phyloP scores from a whole-genome alignment of 768 basidiomycete genomes.

The Mrakia hoshinonis region DNA sequence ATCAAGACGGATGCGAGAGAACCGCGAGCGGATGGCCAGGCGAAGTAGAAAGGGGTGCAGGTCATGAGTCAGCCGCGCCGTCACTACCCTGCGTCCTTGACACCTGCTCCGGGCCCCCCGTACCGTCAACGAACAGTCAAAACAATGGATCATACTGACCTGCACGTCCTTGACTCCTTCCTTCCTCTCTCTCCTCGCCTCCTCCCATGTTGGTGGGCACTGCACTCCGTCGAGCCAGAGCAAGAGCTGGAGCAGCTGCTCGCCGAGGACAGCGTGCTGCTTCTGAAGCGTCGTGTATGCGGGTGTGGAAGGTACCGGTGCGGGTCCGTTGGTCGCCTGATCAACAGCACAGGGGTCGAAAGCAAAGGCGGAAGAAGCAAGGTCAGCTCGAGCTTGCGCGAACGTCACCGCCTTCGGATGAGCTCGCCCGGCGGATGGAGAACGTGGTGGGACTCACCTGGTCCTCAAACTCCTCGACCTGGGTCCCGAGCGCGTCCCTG shows the following conservation, averaged over 20 bases:
- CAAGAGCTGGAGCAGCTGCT: conserved; percentile 76
- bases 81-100: background rate
- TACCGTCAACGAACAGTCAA: background rate
- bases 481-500: conserved; percentile 50
- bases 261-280: conserved; percentile 58
- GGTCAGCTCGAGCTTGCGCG: background rate
- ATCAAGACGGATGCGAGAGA: background rate
- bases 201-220: conserved; percentile 64
- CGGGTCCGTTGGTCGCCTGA: conserved; percentile 10
- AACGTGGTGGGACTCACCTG: conserved; percentile 28
- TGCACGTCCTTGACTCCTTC: conserved; percentile 80
- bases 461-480: conserved; percentile 49
- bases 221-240: conserved; percentile 74
- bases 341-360: background rate
- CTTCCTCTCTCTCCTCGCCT: conserved; percentile 72
- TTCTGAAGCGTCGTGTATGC: conserved; percentile 35
- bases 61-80: background rate
- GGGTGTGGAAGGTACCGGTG: conserved; percentile 14
- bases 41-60: background rate
- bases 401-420: background rate
- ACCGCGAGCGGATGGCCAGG: too few species aligned
- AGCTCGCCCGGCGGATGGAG: conserved; percentile 6
- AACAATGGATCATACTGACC: background rate
- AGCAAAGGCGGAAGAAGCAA: background rate
- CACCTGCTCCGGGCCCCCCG: background rate